phyloP scores from a whole-genome alignment of 2,329 filamentous ascomycete genomes.

The Calonectria henricotiae region DNA sequence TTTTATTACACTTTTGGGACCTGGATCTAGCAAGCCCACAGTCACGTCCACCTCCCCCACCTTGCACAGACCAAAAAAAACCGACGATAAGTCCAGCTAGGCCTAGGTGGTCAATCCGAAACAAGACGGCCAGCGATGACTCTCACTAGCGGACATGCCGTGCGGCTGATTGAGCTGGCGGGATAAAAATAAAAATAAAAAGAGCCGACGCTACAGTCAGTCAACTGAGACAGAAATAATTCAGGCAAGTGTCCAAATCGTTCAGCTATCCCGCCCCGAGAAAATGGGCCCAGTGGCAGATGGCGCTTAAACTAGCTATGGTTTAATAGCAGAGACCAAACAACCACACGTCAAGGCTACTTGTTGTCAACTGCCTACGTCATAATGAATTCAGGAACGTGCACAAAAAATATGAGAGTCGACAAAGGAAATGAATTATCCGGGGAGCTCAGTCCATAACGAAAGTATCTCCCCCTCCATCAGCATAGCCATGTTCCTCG shows the following conservation, averaged over 20 bases:
- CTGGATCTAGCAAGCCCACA: slow-evolving; percentile 27
- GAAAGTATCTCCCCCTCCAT: slow-evolving; percentile 13
- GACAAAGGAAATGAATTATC: slow-evolving; percentile 13
- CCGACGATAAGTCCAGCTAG: slow-evolving; percentile 14
- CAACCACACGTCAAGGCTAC: not conserved
- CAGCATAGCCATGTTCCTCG: slow-evolving; percentile 1
- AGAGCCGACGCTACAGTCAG: slow-evolving; percentile 40
- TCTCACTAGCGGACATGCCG: slow-evolving; percentile 29
- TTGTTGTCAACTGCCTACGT: not conserved
- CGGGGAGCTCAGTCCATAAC: slow-evolving; percentile 2
- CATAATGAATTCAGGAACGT: not conserved
- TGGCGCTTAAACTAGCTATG: slow-evolving; percentile 3
- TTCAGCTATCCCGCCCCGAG: slow-evolving; percentile 28
- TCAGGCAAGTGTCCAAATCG: slow-evolving; percentile 28
- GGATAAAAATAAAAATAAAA: slow-evolving; percentile 17
- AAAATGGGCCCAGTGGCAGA: slow-evolving; percentile 26
- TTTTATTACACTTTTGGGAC: slow-evolving; percentile 17
- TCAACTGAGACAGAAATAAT: slow-evolving; percentile 41
- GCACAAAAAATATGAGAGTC: not conserved
- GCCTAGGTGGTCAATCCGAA: slow-evolving; percentile 28
- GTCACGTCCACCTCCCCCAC: slow-evolving; percentile 21
- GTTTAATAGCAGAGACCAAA: slow-evolving; percentile 7
- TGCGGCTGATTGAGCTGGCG: slow-evolving; percentile 39
- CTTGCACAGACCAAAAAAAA: slow-evolving; percentile 5
- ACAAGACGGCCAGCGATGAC: slow-evolving; percentile 29